A percentile compares a stretch with the other conserved stretches of the same genome.
phyloP scores from a whole-genome alignment of 306 rosid genomes.

The Malus sylvestris region DNA sequence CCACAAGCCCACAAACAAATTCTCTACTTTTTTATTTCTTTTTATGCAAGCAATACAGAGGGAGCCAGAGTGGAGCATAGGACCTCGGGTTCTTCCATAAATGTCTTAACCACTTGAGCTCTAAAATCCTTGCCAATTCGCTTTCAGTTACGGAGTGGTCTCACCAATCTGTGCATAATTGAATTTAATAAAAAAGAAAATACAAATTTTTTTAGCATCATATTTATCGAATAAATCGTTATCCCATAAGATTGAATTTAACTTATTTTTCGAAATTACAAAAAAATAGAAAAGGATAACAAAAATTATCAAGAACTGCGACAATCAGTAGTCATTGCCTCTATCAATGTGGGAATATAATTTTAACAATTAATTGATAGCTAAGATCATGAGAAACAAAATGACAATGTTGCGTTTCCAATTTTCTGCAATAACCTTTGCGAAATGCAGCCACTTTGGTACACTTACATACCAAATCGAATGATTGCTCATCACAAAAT shows the following conservation, averaged over 20 bases:
- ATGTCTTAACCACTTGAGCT: neutral
- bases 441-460: neutral
- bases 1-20: neutral
- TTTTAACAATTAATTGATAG: neutral
- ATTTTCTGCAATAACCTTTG: neutral
- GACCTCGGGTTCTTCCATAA: neutral
- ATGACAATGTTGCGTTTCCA: conserved; percentile 3
- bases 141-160: neutral
- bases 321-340: neutral
- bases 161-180: neutral
- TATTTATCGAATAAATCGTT: no score
- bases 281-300: neutral
- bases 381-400: neutral
- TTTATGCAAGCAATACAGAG: no score
- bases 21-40: neutral
- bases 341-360: neutral
- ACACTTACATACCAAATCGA: neutral
- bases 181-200: neutral
- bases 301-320: neutral
- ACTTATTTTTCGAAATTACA: neutral
- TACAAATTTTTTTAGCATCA: neutral
- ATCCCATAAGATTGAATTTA: neutral
- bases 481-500: neutral
- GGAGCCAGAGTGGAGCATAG: neutral
- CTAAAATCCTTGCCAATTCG: no score